Evolutionary conservation across 495 filamentous ascomycete genomes (phyloP), one percentile per base, ranked within the genome.

Genomic region (Penicillium coprophilum): DNA sequence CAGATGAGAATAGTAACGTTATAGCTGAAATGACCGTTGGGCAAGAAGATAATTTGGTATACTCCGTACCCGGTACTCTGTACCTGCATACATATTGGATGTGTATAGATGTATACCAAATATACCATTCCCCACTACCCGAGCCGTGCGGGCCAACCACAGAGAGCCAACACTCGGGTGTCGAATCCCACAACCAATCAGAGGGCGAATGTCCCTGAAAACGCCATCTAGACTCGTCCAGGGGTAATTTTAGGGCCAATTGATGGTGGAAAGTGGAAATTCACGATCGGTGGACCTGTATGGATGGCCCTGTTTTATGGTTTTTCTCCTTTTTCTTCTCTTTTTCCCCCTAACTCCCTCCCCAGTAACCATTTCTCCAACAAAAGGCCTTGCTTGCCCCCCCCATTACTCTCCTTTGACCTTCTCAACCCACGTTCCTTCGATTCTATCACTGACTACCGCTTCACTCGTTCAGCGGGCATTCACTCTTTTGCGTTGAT

Each of bases 381-480:
- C 69, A 80, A 78, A 75, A 79, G 80, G 77, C 78, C 74, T 59
- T 67, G 46, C 73, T 66, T 68, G 72, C 76, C 80, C 80, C 70
- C 70, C 80, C 46, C 19, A 34, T 8, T 67, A 68, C 68, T 69
- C 62, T 75, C 69, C 66, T 59, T 75, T 73, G 66, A 66, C 60
- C 40, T 61, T 59, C 48, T 53, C 60, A 62, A 65, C 58, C 61
- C 66, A 67, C 71, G 73, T 77, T 76, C 76, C 65, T 76, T 68
- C 20, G 45, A 47, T 52, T 57, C 57, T 50, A 46, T 49, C 56
- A 61, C 62, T 78, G 71, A 86, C 81, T 71, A 92, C 90, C 89
- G 90, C 90, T 93, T 92, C 90, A 93, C 87, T 95, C 90, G 67
- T 95, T 95, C 80, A 93, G 90, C 90, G 89, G 90, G 87, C 89